These are phyloP conservation scores for Cynanchum wilfordii DNA, from an alignment of 257 asterid genomes.

Conservation along the genomic window DNA sequence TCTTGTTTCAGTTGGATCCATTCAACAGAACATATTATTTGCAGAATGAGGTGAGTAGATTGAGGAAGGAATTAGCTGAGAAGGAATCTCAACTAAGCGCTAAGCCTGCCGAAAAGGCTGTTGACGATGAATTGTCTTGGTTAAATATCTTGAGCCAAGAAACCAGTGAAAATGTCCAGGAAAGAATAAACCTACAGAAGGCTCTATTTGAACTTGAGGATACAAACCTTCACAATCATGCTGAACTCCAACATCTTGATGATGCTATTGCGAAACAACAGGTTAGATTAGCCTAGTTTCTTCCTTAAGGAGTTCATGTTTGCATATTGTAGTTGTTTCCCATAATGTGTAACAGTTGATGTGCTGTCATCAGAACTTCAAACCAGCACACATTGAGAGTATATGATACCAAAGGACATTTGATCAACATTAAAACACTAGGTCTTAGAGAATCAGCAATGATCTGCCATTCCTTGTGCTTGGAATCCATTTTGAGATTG, in stretches of 20 bases:
- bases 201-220: slow-evolving; percentile 88
- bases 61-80: slow-evolving; percentile 81
- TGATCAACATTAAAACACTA: neutral
- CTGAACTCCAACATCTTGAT: slow-evolving; percentile 82
- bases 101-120: slow-evolving; percentile 63
- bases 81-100: slow-evolving; percentile 77
- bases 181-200: slow-evolving; percentile 90
- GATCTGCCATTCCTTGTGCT: neutral
- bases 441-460: neutral
- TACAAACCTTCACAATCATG: slow-evolving; percentile 78
- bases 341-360: neutral
- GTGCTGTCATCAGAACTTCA: neutral
- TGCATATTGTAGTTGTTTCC: neutral
- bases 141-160: slow-evolving; percentile 76
- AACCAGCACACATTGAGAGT: neutral
- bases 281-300: slow-evolving; percentile 33
- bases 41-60: slow-evolving; percentile 75
- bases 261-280: slow-evolving; percentile 78
- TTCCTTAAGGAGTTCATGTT: neutral
- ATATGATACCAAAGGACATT: neutral
- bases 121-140: slow-evolving; percentile 65
- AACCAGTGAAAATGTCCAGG: slow-evolving; percentile 93
- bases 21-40: slow-evolving; percentile 9
- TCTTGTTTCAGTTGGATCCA: slow-evolving; percentile 9
- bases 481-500: neutral